Percentiles rank a stretch among this genome's conserved stretches.
Conservation (phyloP, 164 flowering plant genomes). For the Vitis cinerea region DNA sequence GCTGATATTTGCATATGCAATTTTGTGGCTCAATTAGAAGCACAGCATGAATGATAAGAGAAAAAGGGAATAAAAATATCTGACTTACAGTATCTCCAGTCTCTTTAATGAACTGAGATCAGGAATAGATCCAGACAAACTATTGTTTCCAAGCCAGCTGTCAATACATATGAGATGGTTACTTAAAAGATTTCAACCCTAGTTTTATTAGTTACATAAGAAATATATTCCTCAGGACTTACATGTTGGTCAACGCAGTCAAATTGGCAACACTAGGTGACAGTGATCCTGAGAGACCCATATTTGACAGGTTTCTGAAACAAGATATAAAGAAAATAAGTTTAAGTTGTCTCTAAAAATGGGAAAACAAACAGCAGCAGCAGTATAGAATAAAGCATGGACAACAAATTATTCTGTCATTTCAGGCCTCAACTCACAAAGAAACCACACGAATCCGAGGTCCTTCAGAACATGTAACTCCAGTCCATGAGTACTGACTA, state of each 20-base stretch:
- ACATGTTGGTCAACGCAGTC: conserved; percentile 70
- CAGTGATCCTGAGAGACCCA: conserved; percentile 79
- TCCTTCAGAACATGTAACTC: conserved; percentile 75
- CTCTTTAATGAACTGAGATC: conserved; percentile 58
- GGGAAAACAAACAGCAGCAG: not conserved
- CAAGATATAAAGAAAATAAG: conserved; percentile 7
- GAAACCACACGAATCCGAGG: conserved; percentile 55
- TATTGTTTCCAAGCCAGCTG: conserved; percentile 81
- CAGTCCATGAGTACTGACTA: conserved; percentile 69
- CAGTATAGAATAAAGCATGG: not conserved
- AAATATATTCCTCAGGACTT: conserved; percentile 17
- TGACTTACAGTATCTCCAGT: conserved; percentile 69
- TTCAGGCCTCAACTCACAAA: conserved; percentile 53
- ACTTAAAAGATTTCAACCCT: not conserved
- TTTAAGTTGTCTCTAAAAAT: not conserved
- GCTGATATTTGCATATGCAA: not conserved
- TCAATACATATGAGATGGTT: conserved; percentile 18
- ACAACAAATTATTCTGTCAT: not conserved
- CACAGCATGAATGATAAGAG: not conserved
- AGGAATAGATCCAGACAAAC: conserved; percentile 75
- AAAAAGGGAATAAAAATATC: not conserved
- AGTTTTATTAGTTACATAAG: not conserved
- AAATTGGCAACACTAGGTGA: conserved; percentile 63
- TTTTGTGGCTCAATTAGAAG: not conserved
- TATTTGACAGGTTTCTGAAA: conserved; percentile 69